phyloP scores from a whole-genome alignment of 768 basidiomycete species.

The Albatrellus ellisii region DNA sequence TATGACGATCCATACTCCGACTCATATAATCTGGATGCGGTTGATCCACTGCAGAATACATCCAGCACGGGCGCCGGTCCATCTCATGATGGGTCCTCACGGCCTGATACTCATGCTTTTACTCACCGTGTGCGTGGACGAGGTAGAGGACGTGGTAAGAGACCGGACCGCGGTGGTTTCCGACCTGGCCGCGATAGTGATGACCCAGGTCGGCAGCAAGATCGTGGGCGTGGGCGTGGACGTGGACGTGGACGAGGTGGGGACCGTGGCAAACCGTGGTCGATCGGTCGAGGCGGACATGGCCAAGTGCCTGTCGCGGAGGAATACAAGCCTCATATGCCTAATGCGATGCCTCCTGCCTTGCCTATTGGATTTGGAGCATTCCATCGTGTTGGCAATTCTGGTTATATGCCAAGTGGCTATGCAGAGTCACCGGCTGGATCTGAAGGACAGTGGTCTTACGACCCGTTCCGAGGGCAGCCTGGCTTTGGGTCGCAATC shows the following conservation, averaged over 20 bases:
- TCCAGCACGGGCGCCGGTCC: not conserved
- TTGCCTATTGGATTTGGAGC: conserved; percentile 32
- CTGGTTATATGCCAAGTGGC: conserved; percentile 15
- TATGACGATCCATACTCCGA: conserved; percentile 67
- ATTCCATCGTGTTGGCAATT: conserved; percentile 21
- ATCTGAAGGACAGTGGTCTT: not conserved
- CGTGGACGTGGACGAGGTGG: conserved; percentile 17
- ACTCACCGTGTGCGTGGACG: conserved; percentile 22
- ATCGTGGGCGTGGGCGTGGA: conserved; percentile 9
- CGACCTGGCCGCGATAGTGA: conserved; percentile 18
- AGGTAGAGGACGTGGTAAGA: conserved; percentile 15
- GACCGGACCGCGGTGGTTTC: conserved; percentile 19
- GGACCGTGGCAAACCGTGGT: conserved; percentile 15
- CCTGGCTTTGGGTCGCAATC: conserved; percentile 7
- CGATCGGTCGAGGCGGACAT: conserved; percentile 1
- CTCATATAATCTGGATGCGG: conserved; percentile 15
- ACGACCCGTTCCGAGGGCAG: conserved; percentile 9
- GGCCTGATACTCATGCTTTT: not conserved
- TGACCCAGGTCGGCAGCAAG: conserved; percentile 16
- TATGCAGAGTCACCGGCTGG: conserved; percentile 2
- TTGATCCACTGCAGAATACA: not conserved
- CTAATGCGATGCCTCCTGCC: conserved; percentile 28
- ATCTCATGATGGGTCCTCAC: not conserved
- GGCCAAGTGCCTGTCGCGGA: conserved; percentile 14
- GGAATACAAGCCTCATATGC: conserved; percentile 20